Evolutionary conservation across 192 early-diverging fungal species (phyloP), one percentile per base, ranked within the genome.

Genomic region (Entomortierella parvispora): DNA sequence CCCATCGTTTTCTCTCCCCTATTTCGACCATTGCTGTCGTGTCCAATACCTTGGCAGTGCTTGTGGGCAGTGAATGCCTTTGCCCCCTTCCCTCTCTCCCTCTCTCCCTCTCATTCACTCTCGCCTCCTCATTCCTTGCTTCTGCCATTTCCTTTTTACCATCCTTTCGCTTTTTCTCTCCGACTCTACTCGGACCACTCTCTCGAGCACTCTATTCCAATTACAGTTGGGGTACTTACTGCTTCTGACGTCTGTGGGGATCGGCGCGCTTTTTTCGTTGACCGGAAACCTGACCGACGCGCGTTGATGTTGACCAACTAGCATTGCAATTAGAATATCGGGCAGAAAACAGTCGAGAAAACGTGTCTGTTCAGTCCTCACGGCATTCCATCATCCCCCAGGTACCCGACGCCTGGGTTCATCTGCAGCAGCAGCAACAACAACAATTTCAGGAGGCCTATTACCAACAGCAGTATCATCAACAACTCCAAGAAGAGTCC

Each of bases 291-390:
- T 6, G 22, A 17, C 18, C 37, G 37, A n/a, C n/a, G n/a, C n/a
- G n/a, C n/a, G n/a, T n/a, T n/a, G n/a, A n/a, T n/a, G n/a, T n/a
- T n/a, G n/a, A n/a, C n/a, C n/a, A n/a, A n/a, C 37, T 40, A 12
- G 37, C 37, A 5, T 49, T 17, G 22, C 29, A 14, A 20, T 55
- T 68, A 68, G 74, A 68, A 63, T 68, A 58, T 48, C 31, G 43
- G 23, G 23, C 49, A 10, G 54, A 62, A n/a, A 50, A 61, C 29
- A 64, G 31, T 15, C 64, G 59, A 23, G 65, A 77, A 1, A 43
- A 60, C 4, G 48, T 64, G 49, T 47, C 74, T 60, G 58, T 57
- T 44, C 56, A 59, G 48, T 62, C 74, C 14, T 68, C 74, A 18
- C 29, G 23, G 25, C 53, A 51, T 6, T 42, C 68, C 44, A 32